phyloP scores from a whole-genome alignment of 306 rosid species.

The Quercus glauca region DNA sequence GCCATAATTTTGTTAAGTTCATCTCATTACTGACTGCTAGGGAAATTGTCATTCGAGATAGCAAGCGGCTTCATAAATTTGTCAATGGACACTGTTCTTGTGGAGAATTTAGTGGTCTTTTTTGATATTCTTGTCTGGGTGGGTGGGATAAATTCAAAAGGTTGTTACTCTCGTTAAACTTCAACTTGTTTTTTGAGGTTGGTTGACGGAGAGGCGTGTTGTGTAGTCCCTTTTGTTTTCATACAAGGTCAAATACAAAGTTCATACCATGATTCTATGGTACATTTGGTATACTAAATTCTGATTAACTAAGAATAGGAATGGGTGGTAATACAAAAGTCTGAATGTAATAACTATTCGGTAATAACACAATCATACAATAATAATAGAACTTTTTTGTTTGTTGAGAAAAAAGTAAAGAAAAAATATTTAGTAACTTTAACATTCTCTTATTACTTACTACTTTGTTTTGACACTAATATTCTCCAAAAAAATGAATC shows the following conservation, averaged over 20 bases:
- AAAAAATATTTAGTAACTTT: too few relatives aligned
- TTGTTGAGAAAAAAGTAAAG: too few relatives aligned
- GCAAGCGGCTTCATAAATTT: conserved; percentile 73
- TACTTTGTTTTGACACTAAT: too few relatives aligned
- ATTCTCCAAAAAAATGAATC: too few relatives aligned
- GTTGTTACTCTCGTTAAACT: not conserved
- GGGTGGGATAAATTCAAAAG: not conserved
- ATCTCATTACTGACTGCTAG: conserved; percentile 52
- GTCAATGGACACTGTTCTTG: conserved; percentile 72
- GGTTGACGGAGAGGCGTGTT: not conserved
- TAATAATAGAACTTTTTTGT: too few relatives aligned
- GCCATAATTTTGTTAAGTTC: conserved; percentile 66
- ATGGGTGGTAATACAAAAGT: too few relatives aligned
- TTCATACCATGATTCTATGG: too few relatives aligned
- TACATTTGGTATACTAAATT: too few relatives aligned
- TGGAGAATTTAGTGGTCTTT: conserved; percentile 53
- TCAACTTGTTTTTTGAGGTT: not conserved
- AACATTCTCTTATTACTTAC: too few relatives aligned
- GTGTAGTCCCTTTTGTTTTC: not conserved
- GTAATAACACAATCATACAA: too few relatives aligned
- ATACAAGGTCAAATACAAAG: not conserved
- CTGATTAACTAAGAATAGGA: too few relatives aligned
- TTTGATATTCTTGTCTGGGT: conserved; percentile 26
- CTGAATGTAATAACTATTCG: too few relatives aligned
- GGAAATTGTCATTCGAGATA: conserved; percentile 75